Evolutionary conservation across 495 filamentous ascomycete species (phyloP), one percentile per base, ranked within the genome.

Genomic region (Chaetomium cochliodes): DNA sequence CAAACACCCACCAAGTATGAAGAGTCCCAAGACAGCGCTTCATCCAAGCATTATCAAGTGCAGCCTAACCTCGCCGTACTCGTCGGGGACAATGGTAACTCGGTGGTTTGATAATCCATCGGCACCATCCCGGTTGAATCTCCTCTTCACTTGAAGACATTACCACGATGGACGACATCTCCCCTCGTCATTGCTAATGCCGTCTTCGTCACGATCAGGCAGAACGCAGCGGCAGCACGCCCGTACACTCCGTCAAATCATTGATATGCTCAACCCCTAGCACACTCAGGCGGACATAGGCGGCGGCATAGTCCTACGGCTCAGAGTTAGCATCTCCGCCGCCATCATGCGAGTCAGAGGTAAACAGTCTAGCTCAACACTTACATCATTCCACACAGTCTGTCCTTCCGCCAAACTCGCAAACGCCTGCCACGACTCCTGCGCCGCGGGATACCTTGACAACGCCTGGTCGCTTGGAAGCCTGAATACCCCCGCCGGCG

Each of bases 241-340:
- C 53, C 3, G 53, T 39, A 22, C 30, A 39, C 18, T 55, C 53
- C 9, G n/a, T 39, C n/a, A 55, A 15, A 15, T 37, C 53, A 39
- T 55, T 55, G 53, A 55, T 6, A 22, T 22, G 28, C 8, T 55
- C 33, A 18, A 55, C 53, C 2, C 30, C 30, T n/a, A 39, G 53
- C 16, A 39, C 28, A 18, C 53, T 39, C 30, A 55, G 53, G 18
- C 30, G 53, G 28, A 55, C 53, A 30, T 55, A 55, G 28, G 53
- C 53, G 18, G 5, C 53, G 20, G 53, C 53, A 55, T 55, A 55
- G 5, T 3, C 53, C 30, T 39, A 22, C 18, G 2, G 44, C 16
- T 47, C 15, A 6, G 6, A 3, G 30, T 55, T n/a, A 55, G 52
- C 25, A 37, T 33, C 16, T 37, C 11, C 30, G 23, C 23, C 13